Base-by-base conservation (phyloP, 345 rosid species). In the Anastatica hierochuntica region DNA sequence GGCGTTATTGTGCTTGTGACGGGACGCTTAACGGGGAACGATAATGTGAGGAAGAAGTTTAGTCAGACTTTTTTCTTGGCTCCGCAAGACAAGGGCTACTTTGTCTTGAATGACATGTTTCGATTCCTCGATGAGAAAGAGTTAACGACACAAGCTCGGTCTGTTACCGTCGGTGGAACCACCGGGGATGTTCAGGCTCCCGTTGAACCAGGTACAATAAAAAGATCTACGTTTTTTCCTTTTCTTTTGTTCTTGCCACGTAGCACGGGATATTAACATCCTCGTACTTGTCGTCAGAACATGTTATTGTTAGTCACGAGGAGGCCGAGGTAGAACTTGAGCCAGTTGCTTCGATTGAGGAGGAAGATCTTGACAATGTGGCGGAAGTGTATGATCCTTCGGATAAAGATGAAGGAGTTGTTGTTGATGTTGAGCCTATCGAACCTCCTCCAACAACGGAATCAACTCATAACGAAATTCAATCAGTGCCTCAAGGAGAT, bases 61-160 rank as follows among this genome's bases (percentile, higher is more conserved):
- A 65, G 85, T 12, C 96, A 90, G 65, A 72, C 87, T 3, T 90
- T 87, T 74, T 90, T 90, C 76, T 78, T 90, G 43, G 96, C 96
- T 57, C 96, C 89, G 14, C 98, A 84, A 43, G 98, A 90, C 57
- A 77, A 75, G 14, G 96, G 96, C 6, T 87, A 80, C 74, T 90
- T 82, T 69, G 96, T 90, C 67, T 68, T 84, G 50, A 90, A 87
- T 53, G 96, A 90, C 61, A 78, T 82, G 39, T 83, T 90, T 60
- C 77, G 96, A 45, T 90, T 73, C 66, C 73, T 84, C 13, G 96
- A 68, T 35, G 96, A 80, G 23, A 67, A 44, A 55, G 79, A 79
- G 66, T 35, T 69, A 15, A 54, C 69, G 10, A 26, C 71, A 9
- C 63, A 62, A 44, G 33, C 58, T 60, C 59, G 49, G 10, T 71